These are phyloP conservation scores for Pichia eremophila DNA, from an alignment of 805 yeast species.

Conservation along the genomic window DNA sequence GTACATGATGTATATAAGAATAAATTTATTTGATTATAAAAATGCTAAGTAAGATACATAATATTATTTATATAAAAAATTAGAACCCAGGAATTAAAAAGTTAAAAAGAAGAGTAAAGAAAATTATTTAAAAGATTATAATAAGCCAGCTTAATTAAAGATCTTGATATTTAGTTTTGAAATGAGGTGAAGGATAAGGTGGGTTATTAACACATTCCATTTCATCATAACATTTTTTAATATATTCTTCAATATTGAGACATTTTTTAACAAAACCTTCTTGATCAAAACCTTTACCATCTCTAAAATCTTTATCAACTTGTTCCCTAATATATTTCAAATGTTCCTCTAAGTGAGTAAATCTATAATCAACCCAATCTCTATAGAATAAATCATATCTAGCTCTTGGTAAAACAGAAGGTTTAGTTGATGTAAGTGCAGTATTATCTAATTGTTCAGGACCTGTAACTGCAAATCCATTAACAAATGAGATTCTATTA, in stretches of 20 bases:
- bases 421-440: constrained; percentile 27
- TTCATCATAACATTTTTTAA: constrained; percentile 24
- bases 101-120: not conserved
- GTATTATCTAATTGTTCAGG: constrained; percentile 24
- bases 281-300: constrained; percentile 24
- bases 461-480: constrained; percentile 24
- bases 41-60: too few species aligned
- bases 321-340: constrained; percentile 15
- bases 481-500: constrained; percentile 28
- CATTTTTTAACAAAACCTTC: constrained; percentile 20
- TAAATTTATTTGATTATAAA: too few species aligned
- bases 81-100: not conserved
- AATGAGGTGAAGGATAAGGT: constrained; percentile 22
- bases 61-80: not conserved
- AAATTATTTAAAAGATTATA: not conserved
- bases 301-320: constrained; percentile 11
- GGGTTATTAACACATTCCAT: constrained; percentile 27
- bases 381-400: constrained; percentile 26
- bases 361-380: constrained; percentile 28
- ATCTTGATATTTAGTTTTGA: constrained; percentile 19
- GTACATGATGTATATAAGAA: not conserved
- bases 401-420: constrained; percentile 28
- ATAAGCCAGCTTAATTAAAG: not conserved
- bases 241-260: constrained; percentile 22
- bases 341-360: constrained; percentile 22